Evolutionary conservation across 495 filamentous ascomycete genomes (phyloP).

Genomic region (Aspergillus nanangensis): DNA sequence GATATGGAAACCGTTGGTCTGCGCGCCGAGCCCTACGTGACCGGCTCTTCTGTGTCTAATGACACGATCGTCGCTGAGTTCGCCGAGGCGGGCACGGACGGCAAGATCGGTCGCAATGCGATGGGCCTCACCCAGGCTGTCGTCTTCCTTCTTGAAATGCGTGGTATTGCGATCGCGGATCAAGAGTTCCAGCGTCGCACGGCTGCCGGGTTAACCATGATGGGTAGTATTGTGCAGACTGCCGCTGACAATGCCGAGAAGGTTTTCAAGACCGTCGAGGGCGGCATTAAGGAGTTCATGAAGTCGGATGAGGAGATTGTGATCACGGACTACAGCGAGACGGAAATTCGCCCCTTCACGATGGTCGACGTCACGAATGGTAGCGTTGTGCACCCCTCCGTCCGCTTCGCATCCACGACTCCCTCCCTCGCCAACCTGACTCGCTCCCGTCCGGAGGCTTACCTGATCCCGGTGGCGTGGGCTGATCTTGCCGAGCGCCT

Average conservation of each 20-base stretch:
- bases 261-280: slow-evolving; percentile 4
- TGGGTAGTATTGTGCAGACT: slow-evolving; percentile 6
- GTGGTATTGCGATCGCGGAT: slow-evolving; percentile 3
- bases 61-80: slow-evolving; percentile 1
- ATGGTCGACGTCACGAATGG: slow-evolving; percentile 3
- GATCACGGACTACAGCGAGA: slow-evolving; percentile 6
- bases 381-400: slow-evolving; percentile 1
- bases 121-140: slow-evolving; percentile 6
- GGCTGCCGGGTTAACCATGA: slow-evolving; percentile 4
- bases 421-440: slow-evolving; percentile 5
- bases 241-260: slow-evolving; percentile 4
- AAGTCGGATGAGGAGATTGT: slow-evolving; percentile 1
- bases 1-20: slow-evolving; percentile 5
- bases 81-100: slow-evolving; percentile 8
- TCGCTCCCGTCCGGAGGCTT: slow-evolving; percentile 5
- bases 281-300: slow-evolving; percentile 3
- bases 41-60: slow-evolving; percentile 3
- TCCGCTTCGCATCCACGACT: slow-evolving; percentile 7
- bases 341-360: slow-evolving; percentile 1
- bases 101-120: slow-evolving; percentile 4
- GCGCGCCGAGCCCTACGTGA: slow-evolving; percentile 6
- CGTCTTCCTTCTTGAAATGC: slow-evolving; percentile 6
- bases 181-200: slow-evolving; percentile 9
- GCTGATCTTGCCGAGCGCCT: slow-evolving; percentile 4
- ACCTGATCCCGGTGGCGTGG: slow-evolving; percentile 7